Evolutionary conservation across 805 yeast species (phyloP), one percentile per base, ranked within the genome.

Genomic region (Wickerhamiella parazyma): DNA sequence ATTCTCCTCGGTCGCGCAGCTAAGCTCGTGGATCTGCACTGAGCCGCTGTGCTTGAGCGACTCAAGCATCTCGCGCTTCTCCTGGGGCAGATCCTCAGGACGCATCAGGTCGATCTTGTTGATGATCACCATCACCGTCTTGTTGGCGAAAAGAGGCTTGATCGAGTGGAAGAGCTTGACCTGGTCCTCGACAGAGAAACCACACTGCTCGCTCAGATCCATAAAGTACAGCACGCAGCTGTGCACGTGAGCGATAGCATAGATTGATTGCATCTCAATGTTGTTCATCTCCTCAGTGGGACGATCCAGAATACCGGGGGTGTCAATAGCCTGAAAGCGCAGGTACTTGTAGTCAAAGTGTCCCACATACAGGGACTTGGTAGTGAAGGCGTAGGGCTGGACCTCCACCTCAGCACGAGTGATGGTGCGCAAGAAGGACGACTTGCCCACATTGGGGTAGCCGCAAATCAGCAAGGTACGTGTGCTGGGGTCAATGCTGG

Each of bases 201-300:
- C 99, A 76, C 99, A 91, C 73, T 89, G 97, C 70, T 91, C 99
- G 26, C 95, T 83, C 55, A 89, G 72, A 71, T 91, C 99, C 98
- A 91, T 91, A 61, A 91, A 91, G 69, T 91, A 91, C 59, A 91
- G 67, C 36, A 91, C 95, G 64, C 96, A 84, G 22, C 97, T 87
- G 62, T 97, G 77, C 64, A 91, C 75, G 66, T 91, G 98, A 26
- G 98, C 98, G 71, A 91, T 86, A 49, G 98, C 98, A 59, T 91
- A 91, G 59, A 91, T 91, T 41, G 94, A 82, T 70, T 91, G 99
- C 98, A 91, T 91, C 70, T 91, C 99, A 64, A 91, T 91, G 67
- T 91, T 91, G 71, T 91, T 91, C 99, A 91, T 91, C 63, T 91
- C 98, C 66, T 91, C 99, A 36, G 96, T 86, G 48, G 98, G 98